phyloP scores from a whole-genome alignment of 768 basidiomycete genomes.

The Tephrocybe rancida region DNA sequence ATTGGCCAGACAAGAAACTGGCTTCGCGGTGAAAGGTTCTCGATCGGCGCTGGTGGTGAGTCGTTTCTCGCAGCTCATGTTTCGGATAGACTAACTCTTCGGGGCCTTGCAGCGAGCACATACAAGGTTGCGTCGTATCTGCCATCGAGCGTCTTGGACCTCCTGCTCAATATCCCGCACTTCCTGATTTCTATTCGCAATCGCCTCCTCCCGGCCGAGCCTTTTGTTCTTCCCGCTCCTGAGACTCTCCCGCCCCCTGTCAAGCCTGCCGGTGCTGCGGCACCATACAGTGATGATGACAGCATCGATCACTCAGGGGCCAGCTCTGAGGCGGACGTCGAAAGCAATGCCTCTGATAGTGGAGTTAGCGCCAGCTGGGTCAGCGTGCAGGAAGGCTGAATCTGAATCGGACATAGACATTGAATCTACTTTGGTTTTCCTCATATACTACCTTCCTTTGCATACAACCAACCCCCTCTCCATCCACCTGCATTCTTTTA shows the following conservation, averaged over 20 bases:
- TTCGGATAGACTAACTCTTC: slow-evolving; percentile 8
- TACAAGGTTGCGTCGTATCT: slow-evolving; percentile 73
- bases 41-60: slow-evolving; percentile 81
- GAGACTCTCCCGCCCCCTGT: slow-evolving; percentile 29
- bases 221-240: slow-evolving; percentile 30
- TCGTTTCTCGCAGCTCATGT: slow-evolving; percentile 1
- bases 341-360: slow-evolving; percentile 53
- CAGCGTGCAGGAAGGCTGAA: slow-evolving; percentile 41
- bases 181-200: slow-evolving; percentile 64
- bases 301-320: slow-evolving; percentile 35
- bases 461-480: not conserved
- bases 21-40: slow-evolving; percentile 68
- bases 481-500: not conserved
- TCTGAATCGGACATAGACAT: not conserved
- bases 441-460: not conserved
- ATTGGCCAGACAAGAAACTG: slow-evolving; percentile 55
- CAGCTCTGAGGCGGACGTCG: slow-evolving; percentile 68
- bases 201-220: slow-evolving; percentile 54
- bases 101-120: slow-evolving; percentile 54
- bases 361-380: slow-evolving; percentile 75
- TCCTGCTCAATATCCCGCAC: slow-evolving; percentile 67
- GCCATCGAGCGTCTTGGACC: slow-evolving; percentile 64
- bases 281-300: slow-evolving; percentile 10
- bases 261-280: slow-evolving; percentile 21
- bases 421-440: not conserved